Base-by-base conservation (phyloP, 176 grass and related monocot genomes). In the Thinopyrum elongatum region DNA sequence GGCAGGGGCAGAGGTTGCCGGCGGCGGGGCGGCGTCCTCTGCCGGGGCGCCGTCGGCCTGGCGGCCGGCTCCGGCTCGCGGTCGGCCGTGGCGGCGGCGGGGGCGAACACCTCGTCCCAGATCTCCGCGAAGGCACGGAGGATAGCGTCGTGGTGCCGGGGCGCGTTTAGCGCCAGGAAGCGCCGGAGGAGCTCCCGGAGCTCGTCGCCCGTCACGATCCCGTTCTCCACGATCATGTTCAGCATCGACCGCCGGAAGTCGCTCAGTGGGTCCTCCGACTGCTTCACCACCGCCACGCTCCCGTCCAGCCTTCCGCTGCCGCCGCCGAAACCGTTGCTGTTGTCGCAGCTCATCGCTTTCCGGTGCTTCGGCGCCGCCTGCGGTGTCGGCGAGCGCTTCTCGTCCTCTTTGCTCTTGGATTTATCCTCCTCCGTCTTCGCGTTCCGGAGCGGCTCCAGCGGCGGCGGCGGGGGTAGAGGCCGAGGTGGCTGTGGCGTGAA, bases 211-310 rank as follows among this genome's bases (percentile, higher is more conserved):
- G 80, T 76, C 13, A 86, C 88, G 28, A 97, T 94, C 82, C 89
- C 86, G 65, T 94, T 81, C 88, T 94, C 95, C 78, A 91, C 84
- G 65, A 97, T 91, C 90, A 97, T 91, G 73, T 92, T 88, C 73
- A 89, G 35, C 95, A 97, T 97, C 82, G 95, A 97, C 68, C 31
- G 79, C 62, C 93, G 88, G 80, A 97, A 97, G 80, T 97, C 92
- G 63, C 81, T 64, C 2, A 89, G 82, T 34, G 95, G 95, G 86
- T 97, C 84, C 9, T 64, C 86, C 19, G 95, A 92, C 79, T 89
- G 88, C 88, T 92, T 97, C 72, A 97, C 90, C 76, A 97, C 84
- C 22, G 88, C 90, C 58, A 94, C 85, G 80, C 92, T 87, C 84
- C 82, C 84, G 22, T 92, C 92, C 3, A 88, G 53, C 71, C 86